Conservation (phyloP, 371 early-diverging fungal species). For the Mucor plumbeus region DNA sequence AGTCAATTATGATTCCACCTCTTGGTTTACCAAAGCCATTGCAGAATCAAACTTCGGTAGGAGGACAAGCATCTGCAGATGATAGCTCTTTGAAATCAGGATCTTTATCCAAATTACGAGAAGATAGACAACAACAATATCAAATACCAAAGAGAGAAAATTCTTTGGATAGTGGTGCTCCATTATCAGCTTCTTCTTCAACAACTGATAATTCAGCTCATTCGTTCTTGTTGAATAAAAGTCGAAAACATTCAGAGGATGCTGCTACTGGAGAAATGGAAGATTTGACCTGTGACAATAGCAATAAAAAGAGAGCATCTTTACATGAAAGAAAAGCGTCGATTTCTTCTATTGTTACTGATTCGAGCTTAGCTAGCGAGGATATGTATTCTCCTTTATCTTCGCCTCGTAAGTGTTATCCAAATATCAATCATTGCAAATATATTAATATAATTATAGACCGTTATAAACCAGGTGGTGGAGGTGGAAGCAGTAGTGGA, state of each 20-base stretch:
- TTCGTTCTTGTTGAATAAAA: conserved; percentile 9
- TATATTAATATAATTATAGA: conserved; percentile 9
- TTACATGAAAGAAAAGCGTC: conserved; percentile 34
- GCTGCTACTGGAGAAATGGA: conserved; percentile 22
- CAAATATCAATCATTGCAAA: background rate
- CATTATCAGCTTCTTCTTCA: conserved; percentile 24
- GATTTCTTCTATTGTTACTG: conserved; percentile 35
- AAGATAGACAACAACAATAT: conserved; percentile 29
- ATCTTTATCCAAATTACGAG: conserved; percentile 36
- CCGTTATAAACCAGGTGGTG: conserved; percentile 8
- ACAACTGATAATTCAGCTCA: conserved; percentile 10
- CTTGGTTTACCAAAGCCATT: conserved; percentile 12
- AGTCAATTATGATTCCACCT: conserved; percentile 18
- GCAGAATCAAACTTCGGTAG: background rate
- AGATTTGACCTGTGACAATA: background rate
- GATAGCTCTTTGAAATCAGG: conserved; percentile 35
- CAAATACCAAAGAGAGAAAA: conserved; percentile 25
- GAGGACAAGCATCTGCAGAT: background rate
- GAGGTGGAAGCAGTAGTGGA: background rate
- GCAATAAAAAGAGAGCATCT: conserved; percentile 17
- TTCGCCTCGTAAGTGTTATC: conserved; percentile 30
- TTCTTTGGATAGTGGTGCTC: conserved; percentile 22
- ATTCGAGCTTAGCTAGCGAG: conserved; percentile 32
- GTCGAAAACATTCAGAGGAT: conserved; percentile 11
- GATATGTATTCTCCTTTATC: conserved; percentile 29